phyloP scores from a whole-genome alignment of 768 basidiomycete species.

The Podaxis sp. region DNA sequence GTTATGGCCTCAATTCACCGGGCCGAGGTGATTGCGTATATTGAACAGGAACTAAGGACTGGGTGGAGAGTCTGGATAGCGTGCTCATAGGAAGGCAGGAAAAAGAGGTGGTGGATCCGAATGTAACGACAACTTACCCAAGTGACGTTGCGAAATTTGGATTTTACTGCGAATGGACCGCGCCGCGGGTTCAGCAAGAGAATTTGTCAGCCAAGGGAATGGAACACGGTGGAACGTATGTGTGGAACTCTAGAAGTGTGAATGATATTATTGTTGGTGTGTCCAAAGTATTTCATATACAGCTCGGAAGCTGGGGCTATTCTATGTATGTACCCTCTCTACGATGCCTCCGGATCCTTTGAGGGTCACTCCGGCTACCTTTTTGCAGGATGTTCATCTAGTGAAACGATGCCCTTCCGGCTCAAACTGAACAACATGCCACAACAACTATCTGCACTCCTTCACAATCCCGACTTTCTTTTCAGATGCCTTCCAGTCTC shows the following conservation, averaged over 20 bases:
- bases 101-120: not conserved
- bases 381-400: not conserved
- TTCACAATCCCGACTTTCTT: not conserved
- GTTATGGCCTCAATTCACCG: slow-evolving; percentile 5
- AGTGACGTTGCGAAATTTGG: slow-evolving; percentile 2
- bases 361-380: slow-evolving; percentile 1
- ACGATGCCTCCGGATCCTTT: not conserved
- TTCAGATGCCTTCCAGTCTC: not conserved
- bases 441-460: not conserved
- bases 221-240: too few relatives aligned
- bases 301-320: not conserved
- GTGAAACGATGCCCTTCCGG: not conserved
- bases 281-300: not conserved
- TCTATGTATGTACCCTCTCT: not conserved
- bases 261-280: not conserved
- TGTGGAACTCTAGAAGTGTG: not conserved
- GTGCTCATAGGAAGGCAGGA: slow-evolving; percentile 6
- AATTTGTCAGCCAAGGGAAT: not conserved
- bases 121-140: not conserved
- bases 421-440: not conserved
- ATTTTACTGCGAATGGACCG: not conserved
- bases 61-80: not conserved
- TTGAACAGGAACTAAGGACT: slow-evolving; percentile 1
- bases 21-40: not conserved
- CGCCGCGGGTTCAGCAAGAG: not conserved